Conservation (phyloP, 73 alveolate species). For the Paramecium primaurelia region DNA sequence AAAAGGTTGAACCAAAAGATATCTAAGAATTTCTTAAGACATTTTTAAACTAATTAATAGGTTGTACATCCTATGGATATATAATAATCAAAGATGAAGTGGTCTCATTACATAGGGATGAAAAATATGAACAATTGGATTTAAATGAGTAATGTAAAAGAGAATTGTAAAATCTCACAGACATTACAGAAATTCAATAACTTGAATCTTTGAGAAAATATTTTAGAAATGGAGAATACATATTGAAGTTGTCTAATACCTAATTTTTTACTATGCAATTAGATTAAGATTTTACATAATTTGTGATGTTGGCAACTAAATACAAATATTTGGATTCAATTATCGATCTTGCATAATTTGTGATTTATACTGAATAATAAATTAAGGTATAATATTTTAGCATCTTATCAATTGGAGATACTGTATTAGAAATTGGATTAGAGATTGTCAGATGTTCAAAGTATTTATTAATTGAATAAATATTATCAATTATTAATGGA, state of each 20-base stretch:
- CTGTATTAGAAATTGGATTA: neutral
- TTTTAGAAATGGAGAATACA: neutral
- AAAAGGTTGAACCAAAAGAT: neutral
- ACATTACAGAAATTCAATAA: neutral
- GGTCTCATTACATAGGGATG: neutral
- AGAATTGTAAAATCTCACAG: neutral
- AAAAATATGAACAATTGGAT: neutral
- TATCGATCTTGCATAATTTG: neutral
- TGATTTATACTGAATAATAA: neutral
- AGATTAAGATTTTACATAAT: neutral
- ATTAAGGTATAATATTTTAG: constrained; percentile 1
- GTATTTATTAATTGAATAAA: neutral
- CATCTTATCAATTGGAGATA: neutral
- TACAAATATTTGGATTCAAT: neutral
- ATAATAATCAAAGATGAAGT: neutral
- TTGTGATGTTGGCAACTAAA: neutral
- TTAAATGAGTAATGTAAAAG: neutral
- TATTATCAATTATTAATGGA: neutral
- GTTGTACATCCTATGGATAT: neutral
- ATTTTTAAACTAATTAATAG: neutral
- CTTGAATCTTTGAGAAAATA: neutral
- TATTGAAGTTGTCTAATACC: neutral
- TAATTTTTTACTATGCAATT: neutral
- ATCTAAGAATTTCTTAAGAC: neutral
- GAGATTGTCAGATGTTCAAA: constrained; percentile 33